Base-by-base conservation (phyloP, 164 flowering plant genomes). In the Stephania yunnanensis region DNA sequence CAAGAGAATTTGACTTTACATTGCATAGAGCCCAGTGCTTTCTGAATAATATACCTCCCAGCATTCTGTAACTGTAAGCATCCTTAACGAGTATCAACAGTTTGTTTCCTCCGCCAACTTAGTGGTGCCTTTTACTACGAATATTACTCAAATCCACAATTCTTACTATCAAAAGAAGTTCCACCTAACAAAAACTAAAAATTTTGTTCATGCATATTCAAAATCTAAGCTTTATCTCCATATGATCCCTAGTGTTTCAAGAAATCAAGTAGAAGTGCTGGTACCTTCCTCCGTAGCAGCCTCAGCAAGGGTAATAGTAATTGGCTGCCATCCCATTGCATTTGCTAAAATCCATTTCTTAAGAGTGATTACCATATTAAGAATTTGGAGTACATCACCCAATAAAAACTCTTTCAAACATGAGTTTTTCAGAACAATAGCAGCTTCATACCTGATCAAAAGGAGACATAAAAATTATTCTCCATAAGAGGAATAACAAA, bases 311-410 rank as follows among this genome's bases (percentile, higher is more conserved):
- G 80, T 82, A 81, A 95, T 79, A 53, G 61, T 79, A 81, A 95
- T 55, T 67, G 98, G 97, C 74, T 89, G 89, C 97, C 97, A 95
- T 80, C 97, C 97, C 12, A 88, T 84, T 22, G 82, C 86, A 82
- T 85, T 87, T 75, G 78, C 83, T 53, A 76, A 53, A 55, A 95
- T 87, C 98, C 98, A 95, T 80, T 80, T 87, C 79, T 88, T 93
- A 73, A 72, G 5, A 31, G 78, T 72, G 46, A 84, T 79, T 69
- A 85, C 73, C 89, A 90, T 81, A 76, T 89, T 83, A 84, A 95
- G 78, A 70, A 95, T 84, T 86, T 90, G 91, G 55, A 93, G 87
- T 45, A 90, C 79, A 25, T 95, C 88, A 70, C 97, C 97, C 80
- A 95, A 79, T 76, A 85, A 78, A 80, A 82, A 81, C 48, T 87